phyloP scores from a whole-genome alignment of 352 stramenopile species.

The Phytophthora crassamura region DNA sequence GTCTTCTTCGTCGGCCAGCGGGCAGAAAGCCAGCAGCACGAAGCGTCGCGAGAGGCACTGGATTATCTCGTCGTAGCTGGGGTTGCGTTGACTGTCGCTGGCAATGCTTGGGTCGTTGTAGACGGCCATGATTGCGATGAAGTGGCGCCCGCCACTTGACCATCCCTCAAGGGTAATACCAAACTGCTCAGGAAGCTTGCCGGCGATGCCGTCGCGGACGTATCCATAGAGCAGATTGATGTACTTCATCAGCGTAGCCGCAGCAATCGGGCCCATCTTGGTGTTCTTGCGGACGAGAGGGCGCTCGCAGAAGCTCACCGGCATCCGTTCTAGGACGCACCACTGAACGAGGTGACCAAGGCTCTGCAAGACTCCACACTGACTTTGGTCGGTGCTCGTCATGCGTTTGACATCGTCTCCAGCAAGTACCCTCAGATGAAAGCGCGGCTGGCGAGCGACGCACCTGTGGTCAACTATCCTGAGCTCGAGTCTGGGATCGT shows the following conservation, averaged over 20 bases:
- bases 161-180: background rate
- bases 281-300: background rate
- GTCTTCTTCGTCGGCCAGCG: slow-evolving; percentile 3
- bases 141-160: background rate
- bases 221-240: slow-evolving; percentile 1
- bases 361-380: background rate
- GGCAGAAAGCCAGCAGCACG: slow-evolving; percentile 4
- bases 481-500: background rate
- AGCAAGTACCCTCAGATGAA: background rate
- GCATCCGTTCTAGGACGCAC: background rate
- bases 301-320: background rate
- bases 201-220: background rate
- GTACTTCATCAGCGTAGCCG: background rate
- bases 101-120: background rate
- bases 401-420: background rate
- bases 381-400: background rate
- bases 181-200: slow-evolving; percentile 3
- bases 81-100: background rate
- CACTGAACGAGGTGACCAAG: background rate
- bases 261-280: background rate
- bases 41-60: background rate
- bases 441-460: background rate
- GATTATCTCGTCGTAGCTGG: background rate
- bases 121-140: slow-evolving; percentile 1
- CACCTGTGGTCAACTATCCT: background rate